These are phyloP conservation scores for Miscanthus lutarioriparius DNA, from an alignment of 176 grass and related monocot species.

Conservation along the genomic window DNA sequence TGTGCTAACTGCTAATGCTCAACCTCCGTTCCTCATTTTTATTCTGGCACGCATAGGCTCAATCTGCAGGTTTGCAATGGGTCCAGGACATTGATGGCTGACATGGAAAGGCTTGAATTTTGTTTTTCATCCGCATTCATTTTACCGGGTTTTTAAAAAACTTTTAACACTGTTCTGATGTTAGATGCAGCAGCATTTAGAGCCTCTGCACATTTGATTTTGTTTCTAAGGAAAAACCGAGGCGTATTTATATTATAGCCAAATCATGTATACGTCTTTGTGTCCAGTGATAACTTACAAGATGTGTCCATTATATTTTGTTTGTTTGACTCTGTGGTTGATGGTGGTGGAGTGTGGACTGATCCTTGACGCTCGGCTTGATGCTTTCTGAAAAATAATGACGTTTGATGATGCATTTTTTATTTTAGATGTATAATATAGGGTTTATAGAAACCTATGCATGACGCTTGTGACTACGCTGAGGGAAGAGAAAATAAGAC, in stretches of 20 bases:
- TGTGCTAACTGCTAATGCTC: neutral
- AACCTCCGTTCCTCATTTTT: neutral
- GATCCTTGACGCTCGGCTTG: neutral
- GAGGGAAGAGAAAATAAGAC: too few relatives aligned
- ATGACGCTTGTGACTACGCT: too few relatives aligned
- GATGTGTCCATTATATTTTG: slow-evolving; percentile 10
- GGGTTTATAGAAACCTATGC: neutral
- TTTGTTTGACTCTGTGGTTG: neutral
- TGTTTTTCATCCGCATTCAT: slow-evolving; percentile 32
- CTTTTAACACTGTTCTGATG: slow-evolving; percentile 25
- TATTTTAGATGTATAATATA: too few relatives aligned
- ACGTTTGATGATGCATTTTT: too few relatives aligned
- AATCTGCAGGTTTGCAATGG: slow-evolving; percentile 58
- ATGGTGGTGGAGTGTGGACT: neutral
- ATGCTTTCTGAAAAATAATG: neutral
- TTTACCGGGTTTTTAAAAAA: neutral
- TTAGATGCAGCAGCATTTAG: slow-evolving; percentile 28
- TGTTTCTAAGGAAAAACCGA: slow-evolving; percentile 29
- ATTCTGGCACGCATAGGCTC: neutral
- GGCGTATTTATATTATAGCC: neutral
- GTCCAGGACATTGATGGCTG: slow-evolving; percentile 59
- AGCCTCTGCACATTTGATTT: slow-evolving; percentile 38
- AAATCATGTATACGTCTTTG: neutral
- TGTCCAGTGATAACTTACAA: neutral
- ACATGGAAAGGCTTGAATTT: slow-evolving; percentile 29